Percentiles rank a stretch among this genome's conserved stretches.
Evolutionary conservation across 2,329 filamentous ascomycete species (phyloP).

Genomic region (Diaporthe australafricana): DNA sequence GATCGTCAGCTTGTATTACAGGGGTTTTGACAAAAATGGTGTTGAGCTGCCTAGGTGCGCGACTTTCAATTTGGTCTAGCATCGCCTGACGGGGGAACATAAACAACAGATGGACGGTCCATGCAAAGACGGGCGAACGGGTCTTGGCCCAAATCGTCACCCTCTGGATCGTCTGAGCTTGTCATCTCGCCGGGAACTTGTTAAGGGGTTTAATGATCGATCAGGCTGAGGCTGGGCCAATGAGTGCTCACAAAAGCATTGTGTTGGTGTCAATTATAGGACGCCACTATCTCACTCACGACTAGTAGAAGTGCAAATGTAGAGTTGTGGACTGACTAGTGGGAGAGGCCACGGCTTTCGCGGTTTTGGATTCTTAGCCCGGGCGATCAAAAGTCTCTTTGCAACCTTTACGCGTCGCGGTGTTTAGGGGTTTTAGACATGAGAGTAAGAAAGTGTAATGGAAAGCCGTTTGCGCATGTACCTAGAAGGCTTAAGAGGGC

Average conservation of each 20-base stretch:
- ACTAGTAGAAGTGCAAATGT: background rate
- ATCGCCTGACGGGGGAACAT: background rate
- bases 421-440: conserved; percentile 14
- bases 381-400: background rate
- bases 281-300: background rate
- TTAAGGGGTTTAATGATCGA: no score
- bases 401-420: background rate
- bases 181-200: background rate
- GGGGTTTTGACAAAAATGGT: background rate
- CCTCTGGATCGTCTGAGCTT: background rate
- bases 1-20: background rate
- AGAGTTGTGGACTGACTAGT: background rate
- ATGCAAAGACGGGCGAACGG: background rate
- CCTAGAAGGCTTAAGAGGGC: background rate
- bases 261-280: background rate
- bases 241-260: no score
- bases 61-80: background rate
- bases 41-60: no score
- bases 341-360: no score
- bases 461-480: background rate
- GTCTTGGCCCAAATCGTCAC: background rate
- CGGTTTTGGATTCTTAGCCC: background rate
- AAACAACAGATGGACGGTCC: background rate
- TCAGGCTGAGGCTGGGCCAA: background rate
- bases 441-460: conserved; percentile 7